Evolutionary conservation across 2,329 filamentous ascomycete genomes (phyloP), one percentile per base, ranked within the genome.

Genomic region (Aspergillus sp.): DNA sequence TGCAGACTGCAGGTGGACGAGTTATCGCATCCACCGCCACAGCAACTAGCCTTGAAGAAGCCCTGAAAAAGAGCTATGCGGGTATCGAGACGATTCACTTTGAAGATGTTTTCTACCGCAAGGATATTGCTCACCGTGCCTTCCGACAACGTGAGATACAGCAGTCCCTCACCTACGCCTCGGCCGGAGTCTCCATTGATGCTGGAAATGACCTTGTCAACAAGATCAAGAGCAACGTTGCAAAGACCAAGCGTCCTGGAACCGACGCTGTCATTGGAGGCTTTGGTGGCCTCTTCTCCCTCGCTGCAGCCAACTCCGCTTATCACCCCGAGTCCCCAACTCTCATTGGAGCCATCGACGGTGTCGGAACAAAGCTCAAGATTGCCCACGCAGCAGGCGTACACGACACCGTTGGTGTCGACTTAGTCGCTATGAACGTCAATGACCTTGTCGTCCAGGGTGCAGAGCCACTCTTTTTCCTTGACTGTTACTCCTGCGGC

Each of bases 361-460:
- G 95, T 52, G 92, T 98, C 39, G 95, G 93, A 59, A 98, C 93
- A 49, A 98, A 98, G 80, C 88, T 98, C 67, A 96, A 96, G 83
- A 91, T 99, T 69, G 95, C 95, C 0, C 93, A 97, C 73, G 85
- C 87, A 12, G 90, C 96, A 79, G 84, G 87, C 67, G 91, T 96
- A 77, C 95, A 97, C 77, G 88, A 93, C 75, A 96, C 93, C 3
- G 93, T 99, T 11, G 95, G 95, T 60, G 92, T 99, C 67, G 95
- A 99, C 73, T 84, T 99, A 37, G 95, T 99, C 4, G 95, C 95
- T 65, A 98, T 98, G 93, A 98, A 97, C 75, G 95, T 98, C 72
- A 99, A 99, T 75, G 95, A 99, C 70, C 83, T 99, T 0, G 88
- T 99, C 52, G 95, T 98, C 8, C 93, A 98, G 79, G 95, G 95